Base-by-base conservation (phyloP, 148 eudicot species). In the Linanthus parryae region DNA sequence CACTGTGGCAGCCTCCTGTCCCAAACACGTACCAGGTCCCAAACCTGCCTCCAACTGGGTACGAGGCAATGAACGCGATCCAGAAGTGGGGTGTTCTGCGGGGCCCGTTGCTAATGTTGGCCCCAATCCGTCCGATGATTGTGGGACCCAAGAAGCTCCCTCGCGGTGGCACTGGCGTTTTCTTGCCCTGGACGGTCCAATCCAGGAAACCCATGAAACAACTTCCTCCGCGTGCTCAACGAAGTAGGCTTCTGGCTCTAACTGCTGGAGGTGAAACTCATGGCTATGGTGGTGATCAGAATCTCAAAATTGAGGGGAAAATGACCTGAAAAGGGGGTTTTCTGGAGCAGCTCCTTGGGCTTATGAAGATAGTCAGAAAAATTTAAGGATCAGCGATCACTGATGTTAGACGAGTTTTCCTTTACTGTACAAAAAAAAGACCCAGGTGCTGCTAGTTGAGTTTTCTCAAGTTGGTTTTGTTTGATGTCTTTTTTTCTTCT, bases 181-280 rank as follows among this genome's bases (percentile, higher is more conserved):
- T 84, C 76, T 65, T 92, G 63, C 98, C 98, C 8, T 87, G 96
- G 90, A 59, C 62, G 0, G 78, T 44, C 1, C 75, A 82, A 5
- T 30, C 84, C n/a, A 80, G 79, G 19, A 92, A 77, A 53, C 94
- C 75, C 0, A 62, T 79, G 0, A 84, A 61, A 64, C 94, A 79
- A 30, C 94, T 87, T 16, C 98, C 98, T n/a, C 98, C 98, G 12
- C 81, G 98, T 16, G 90, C 94, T 18, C 96, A 71, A 54, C 81
- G 62, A 61, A 75, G 74, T 4, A 65, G 89, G 39, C 45, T 63
- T 56, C 81, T 79, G 9, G 58, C 88, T 5, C 69, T 75, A 4
- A 62, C 81, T 16, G 48, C 80, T 4, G 38, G 71, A 3, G 73
- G 14, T 26, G 78, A 74, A 37, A 24, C 52, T 3, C 66, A 58